phyloP scores from a whole-genome alignment of 257 asterid species.

The Przewalskia tangutica region DNA sequence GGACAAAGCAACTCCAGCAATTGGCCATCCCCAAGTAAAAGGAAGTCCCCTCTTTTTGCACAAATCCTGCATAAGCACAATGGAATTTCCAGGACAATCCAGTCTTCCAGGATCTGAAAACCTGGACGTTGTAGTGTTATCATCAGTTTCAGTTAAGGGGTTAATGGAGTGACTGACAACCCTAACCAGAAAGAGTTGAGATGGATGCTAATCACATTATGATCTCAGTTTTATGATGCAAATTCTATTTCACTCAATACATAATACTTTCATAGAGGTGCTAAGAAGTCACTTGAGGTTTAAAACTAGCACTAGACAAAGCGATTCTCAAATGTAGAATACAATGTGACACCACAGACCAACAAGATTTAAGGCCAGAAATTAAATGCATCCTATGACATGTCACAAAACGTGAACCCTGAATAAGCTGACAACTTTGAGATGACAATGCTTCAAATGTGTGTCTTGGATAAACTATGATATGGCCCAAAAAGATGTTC shows the following conservation, averaged over 20 bases:
- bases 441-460: slow-evolving; percentile 40
- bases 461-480: slow-evolving; percentile 34
- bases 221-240: slow-evolving; percentile 9
- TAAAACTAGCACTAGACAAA: neutral
- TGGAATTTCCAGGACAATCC: slow-evolving; percentile 19
- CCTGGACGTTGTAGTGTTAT: slow-evolving; percentile 12
- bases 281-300: neutral
- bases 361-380: slow-evolving; percentile 4
- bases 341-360: slow-evolving; percentile 3
- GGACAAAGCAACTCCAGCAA: slow-evolving; percentile 12
- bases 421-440: slow-evolving; percentile 8
- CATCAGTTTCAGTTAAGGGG: slow-evolving; percentile 4
- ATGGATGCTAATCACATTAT: neutral
- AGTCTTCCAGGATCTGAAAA: slow-evolving; percentile 12
- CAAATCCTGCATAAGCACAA: slow-evolving; percentile 27
- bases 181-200: slow-evolving; percentile 9
- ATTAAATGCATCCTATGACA: slow-evolving; percentile 4
- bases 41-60: slow-evolving; percentile 2
- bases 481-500: slow-evolving; percentile 29
- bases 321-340: neutral
- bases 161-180: neutral
- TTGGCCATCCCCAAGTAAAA: slow-evolving; percentile 4
- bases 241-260: neutral
- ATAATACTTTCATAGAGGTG: neutral
- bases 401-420: slow-evolving; percentile 2